Evolutionary conservation across 140 eudicot species (phyloP).

Genomic region (Ambrosia hybrid): DNA sequence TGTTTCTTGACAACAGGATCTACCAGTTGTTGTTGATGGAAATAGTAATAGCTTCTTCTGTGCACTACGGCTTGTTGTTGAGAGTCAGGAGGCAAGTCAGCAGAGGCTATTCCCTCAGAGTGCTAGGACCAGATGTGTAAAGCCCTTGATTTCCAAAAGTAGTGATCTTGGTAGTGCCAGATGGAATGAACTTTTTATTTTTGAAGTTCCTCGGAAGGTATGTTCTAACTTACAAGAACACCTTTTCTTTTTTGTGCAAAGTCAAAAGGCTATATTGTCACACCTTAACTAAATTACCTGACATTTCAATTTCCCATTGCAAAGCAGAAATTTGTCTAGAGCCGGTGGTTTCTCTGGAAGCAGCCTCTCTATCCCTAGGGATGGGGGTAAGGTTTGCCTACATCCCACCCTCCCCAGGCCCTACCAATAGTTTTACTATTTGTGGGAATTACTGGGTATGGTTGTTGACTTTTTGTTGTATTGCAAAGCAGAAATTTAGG

Average conservation of each 20-base stretch:
- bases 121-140: slow-evolving; percentile 92
- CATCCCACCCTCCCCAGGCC: too few relatives aligned
- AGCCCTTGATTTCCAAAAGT: slow-evolving; percentile 44
- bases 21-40: slow-evolving; percentile 80
- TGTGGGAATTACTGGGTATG: too few relatives aligned
- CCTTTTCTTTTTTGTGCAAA: slow-evolving; percentile 6
- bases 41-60: slow-evolving; percentile 84
- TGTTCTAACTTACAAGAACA: slow-evolving; percentile 12
- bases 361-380: too few relatives aligned
- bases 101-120: slow-evolving; percentile 95
- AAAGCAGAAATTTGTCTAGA: neutral
- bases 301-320: neutral
- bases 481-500: neutral
- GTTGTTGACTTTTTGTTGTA: too few relatives aligned
- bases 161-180: slow-evolving; percentile 64
- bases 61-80: slow-evolving; percentile 88
- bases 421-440: too few relatives aligned
- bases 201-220: slow-evolving; percentile 98
- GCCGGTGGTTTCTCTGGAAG: too few relatives aligned
- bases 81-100: slow-evolving; percentile 72
- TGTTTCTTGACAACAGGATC: slow-evolving; percentile 49
- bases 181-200: slow-evolving; percentile 94
- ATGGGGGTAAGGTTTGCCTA: too few relatives aligned
- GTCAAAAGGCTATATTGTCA: slow-evolving; percentile 5
- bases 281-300: neutral